These are phyloP conservation scores for Skeletonema potamos DNA, from an alignment of 108 stramenopile genomes.

Conservation along the genomic window DNA sequence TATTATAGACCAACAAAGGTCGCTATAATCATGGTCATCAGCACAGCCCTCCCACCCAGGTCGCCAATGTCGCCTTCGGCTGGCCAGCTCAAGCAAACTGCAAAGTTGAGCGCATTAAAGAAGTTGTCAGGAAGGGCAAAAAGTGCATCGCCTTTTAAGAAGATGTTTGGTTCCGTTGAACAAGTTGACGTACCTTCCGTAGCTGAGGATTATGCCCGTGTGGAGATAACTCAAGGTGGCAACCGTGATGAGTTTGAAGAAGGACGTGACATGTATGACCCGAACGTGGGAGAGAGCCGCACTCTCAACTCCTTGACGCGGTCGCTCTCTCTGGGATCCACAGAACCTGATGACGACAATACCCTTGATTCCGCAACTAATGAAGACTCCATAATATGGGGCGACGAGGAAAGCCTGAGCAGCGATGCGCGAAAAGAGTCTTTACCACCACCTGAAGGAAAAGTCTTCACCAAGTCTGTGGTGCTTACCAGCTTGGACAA, in stretches of 20 bases:
- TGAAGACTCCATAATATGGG: neutral
- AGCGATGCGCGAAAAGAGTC: neutral
- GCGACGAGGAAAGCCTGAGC: neutral
- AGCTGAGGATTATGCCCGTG: neutral
- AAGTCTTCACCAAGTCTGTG: slow-evolving; percentile 27
- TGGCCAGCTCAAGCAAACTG: neutral
- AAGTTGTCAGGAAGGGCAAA: neutral
- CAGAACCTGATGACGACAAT: neutral
- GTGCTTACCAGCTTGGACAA: slow-evolving; percentile 26
- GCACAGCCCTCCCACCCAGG: neutral
- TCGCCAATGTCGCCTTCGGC: neutral
- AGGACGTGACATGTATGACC: neutral
- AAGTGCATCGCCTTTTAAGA: neutral
- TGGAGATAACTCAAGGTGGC: neutral
- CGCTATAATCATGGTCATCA: neutral
- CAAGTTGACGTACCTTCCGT: neutral
- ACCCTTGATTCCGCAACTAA: neutral
- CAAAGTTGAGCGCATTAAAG: neutral
- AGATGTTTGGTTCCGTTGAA: neutral
- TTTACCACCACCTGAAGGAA: neutral
- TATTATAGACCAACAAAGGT: neutral
- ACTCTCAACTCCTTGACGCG: neutral
- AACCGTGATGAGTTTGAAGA: neutral
- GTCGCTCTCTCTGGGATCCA: neutral
- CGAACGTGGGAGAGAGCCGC: neutral